Percentiles rank a stretch among this genome's conserved stretches.
Evolutionary conservation across 805 yeast genomes (phyloP).

Genomic region (Wickerhamiella australiensis): DNA sequence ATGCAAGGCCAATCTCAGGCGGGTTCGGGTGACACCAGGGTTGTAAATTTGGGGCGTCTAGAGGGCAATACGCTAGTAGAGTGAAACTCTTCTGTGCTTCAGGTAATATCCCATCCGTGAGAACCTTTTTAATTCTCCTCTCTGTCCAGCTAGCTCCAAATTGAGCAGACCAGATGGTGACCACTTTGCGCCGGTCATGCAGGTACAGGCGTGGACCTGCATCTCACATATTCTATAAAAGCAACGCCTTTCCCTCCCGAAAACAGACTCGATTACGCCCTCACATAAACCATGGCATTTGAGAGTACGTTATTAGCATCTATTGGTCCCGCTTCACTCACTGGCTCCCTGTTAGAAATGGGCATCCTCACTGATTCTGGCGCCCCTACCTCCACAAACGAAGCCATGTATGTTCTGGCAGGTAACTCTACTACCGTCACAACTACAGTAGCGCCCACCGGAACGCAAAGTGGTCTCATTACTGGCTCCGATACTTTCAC

Average conservation of each 20-base stretch:
- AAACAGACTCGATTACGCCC: not conserved
- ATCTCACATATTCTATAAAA: not conserved
- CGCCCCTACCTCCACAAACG: not conserved
- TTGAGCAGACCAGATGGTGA: no score
- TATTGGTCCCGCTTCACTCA: not conserved
- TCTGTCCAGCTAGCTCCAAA: no score
- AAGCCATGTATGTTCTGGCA: not conserved
- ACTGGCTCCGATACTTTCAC: not conserved
- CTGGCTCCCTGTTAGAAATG: not conserved
- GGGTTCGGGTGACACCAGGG: no score
- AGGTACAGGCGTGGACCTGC: not conserved
- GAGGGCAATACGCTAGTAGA: no score
- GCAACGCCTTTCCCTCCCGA: not conserved
- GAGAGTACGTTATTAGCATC: conserved; percentile 1
- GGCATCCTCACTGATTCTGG: not conserved
- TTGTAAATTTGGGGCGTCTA: no score
- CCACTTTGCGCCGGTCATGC: not conserved
- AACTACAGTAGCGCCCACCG: not conserved
- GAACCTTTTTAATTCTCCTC: no score
- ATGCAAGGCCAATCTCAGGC: conserved; percentile 1
- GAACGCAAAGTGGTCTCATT: not conserved
- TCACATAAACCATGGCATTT: not conserved
- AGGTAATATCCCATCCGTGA: no score
- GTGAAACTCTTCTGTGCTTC: no score
- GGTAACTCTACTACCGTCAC: conserved; percentile 4